Evolutionary conservation across 345 rosid species (phyloP).

Genomic region (Lagerstroemia speciosa): DNA sequence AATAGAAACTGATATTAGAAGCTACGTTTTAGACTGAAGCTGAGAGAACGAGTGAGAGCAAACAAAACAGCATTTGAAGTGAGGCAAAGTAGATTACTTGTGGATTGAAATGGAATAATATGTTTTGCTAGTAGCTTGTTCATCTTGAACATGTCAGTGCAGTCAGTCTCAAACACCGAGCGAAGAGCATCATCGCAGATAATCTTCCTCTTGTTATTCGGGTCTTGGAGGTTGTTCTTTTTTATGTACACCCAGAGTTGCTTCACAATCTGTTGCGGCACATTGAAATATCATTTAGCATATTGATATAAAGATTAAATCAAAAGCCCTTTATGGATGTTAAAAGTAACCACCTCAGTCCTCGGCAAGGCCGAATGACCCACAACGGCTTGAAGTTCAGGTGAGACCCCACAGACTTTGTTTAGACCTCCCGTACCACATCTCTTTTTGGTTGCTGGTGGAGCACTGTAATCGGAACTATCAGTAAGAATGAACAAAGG

Average conservation of each 20-base stretch:
- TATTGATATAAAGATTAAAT: neutral
- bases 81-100: slow-evolving; percentile 8
- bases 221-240: slow-evolving; percentile 32
- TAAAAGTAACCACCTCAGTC: slow-evolving; percentile 18
- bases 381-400: slow-evolving; percentile 23
- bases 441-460: slow-evolving; percentile 16
- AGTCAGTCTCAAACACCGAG: slow-evolving; percentile 28
- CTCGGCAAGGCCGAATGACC: slow-evolving; percentile 26
- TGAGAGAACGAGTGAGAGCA: neutral
- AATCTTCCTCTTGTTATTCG: slow-evolving; percentile 27
- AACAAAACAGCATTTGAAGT: neutral
- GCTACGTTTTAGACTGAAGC: neutral
- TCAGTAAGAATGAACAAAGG: neutral
- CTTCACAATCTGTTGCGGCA: slow-evolving; percentile 21
- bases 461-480: slow-evolving; percentile 10
- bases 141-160: slow-evolving; percentile 35
- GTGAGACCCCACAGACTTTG: slow-evolving; percentile 28
- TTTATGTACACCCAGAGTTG: slow-evolving; percentile 30
- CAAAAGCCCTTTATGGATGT: neutral
- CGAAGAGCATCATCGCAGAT: slow-evolving; percentile 25
- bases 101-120: slow-evolving; percentile 18
- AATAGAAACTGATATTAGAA: neutral
- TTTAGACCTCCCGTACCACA: slow-evolving; percentile 29
- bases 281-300: neutral
- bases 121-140: slow-evolving; percentile 27